Percentiles rank a stretch among this genome's conserved stretches.
Conservation (phyloP, 2,329 filamentous ascomycete species). For the Aspergillus vadensis region DNA sequence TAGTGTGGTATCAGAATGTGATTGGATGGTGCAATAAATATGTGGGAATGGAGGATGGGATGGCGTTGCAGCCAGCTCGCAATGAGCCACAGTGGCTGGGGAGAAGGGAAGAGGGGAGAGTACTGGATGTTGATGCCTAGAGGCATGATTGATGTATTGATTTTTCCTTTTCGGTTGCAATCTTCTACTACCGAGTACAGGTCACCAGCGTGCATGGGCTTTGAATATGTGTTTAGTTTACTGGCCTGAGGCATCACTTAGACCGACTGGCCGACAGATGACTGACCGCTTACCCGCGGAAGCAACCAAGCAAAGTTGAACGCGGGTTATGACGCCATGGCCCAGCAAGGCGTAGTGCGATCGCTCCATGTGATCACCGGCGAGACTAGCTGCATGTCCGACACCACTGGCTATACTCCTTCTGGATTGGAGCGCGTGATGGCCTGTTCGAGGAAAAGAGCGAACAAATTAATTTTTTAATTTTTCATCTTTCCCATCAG, state of each 20-base stretch:
- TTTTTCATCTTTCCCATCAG: not conserved
- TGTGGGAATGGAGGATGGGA: not conserved
- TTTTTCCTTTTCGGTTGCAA: no score
- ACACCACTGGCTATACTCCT: slow-evolving; percentile 7
- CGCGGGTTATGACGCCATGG: no score
- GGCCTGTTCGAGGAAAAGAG: not conserved
- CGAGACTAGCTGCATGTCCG: slow-evolving; percentile 6
- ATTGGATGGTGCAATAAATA: slow-evolving; percentile 4
- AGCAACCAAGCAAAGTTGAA: no score
- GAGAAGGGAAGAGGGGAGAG: not conserved
- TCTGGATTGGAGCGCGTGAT: slow-evolving; percentile 18
- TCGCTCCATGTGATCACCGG: slow-evolving; percentile 13
- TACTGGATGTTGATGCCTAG: not conserved
- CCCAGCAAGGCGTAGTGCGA: no score
- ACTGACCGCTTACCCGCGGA: no score
- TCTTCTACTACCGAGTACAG: no score
- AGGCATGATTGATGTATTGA: no score
- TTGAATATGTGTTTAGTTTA: no score
- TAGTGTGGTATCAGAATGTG: not conserved
- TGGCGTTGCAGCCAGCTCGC: not conserved
- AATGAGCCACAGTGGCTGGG: slow-evolving; percentile 1
- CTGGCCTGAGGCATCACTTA: no score
- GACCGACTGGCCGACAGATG: no score
- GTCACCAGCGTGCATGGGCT: no score
- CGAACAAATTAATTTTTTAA: not conserved